Evolutionary conservation across 495 filamentous ascomycete genomes (phyloP).

Genomic region (Talaromyces thailandensis): DNA sequence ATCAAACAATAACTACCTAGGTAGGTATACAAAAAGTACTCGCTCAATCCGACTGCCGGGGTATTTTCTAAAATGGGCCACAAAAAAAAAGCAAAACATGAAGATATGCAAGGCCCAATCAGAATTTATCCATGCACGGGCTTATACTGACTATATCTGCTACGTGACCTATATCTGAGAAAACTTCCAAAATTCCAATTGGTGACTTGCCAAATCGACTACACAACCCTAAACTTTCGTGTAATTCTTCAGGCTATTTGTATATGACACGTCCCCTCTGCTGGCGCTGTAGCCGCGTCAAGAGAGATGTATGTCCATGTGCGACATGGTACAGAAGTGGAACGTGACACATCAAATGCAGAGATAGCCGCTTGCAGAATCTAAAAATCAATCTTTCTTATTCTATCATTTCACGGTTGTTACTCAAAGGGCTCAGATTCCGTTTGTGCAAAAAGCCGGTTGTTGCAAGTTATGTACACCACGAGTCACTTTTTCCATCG

Average conservation of each 20-base stretch:
- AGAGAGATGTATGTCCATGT: neutral
- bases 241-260: neutral
- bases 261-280: neutral
- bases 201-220: neutral
- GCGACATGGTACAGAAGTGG: neutral
- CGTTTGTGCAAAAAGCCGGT: neutral
- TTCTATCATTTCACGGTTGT: neutral
- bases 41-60: neutral
- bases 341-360: neutral
- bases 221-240: neutral
- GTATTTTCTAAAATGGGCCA: neutral
- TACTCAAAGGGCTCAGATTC: neutral
- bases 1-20: neutral
- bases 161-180: neutral
- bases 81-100: neutral
- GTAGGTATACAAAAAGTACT: neutral
- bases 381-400: neutral
- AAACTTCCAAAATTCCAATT: neutral
- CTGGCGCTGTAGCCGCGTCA: constrained; percentile 1
- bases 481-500: neutral
- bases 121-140: neutral
- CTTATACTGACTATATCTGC: neutral
- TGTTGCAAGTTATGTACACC: neutral
- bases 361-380: neutral
- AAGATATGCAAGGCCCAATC: neutral